Base-by-base conservation (phyloP, 306 rosid genomes). In the Dryas alaskensis region DNA sequence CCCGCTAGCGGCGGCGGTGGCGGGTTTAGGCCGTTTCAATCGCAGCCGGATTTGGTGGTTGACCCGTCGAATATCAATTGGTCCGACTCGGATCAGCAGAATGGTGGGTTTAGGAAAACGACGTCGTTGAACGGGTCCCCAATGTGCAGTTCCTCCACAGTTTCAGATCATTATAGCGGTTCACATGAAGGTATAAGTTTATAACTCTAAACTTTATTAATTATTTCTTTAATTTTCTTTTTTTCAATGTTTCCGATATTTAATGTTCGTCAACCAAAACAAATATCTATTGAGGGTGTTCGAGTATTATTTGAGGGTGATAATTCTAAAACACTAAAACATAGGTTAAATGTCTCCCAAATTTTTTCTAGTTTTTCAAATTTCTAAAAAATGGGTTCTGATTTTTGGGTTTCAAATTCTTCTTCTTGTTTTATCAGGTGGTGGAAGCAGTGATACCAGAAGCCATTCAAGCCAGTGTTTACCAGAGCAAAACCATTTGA, bases 151-250 rank as follows among this genome's bases (percentile, higher is more conserved):
- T 85, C 95, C 53, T 82, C 92, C 52, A 79, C 73, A 9, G 70
- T 81, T 78, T 89, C 91, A 0, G 85, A 87, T 55, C 70, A 79
- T 48, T 81, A 40, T 27, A 77, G 86, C 65, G 81, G 84, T 39
- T 87, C 92, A 52, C 84, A 45, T 19, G 93, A 88, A 85, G 97
- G 97, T 92, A 70, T 14, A 8, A 10, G 16, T 54, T 22, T 22
- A 22, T 22, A 22, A 62, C 43, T 51, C 39, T 22, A 4, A 19
- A 10, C 8, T 5, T 51, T 6, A 7, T 45, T 17, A 0, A 22
- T 7, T 14, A 0, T 40, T 46, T 3, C 45, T 57, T 43, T 8
- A 44, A 37, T 1, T 4, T 54, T 4, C 22, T 31, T 31, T 31
- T 31, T 31, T 31, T 31, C 37, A 31, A 31, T 31, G 37, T 31